Percentiles rank a stretch among this genome's conserved stretches.
Evolutionary conservation across 805 yeast species (phyloP).

Genomic region (Saturnispora galanensis): DNA sequence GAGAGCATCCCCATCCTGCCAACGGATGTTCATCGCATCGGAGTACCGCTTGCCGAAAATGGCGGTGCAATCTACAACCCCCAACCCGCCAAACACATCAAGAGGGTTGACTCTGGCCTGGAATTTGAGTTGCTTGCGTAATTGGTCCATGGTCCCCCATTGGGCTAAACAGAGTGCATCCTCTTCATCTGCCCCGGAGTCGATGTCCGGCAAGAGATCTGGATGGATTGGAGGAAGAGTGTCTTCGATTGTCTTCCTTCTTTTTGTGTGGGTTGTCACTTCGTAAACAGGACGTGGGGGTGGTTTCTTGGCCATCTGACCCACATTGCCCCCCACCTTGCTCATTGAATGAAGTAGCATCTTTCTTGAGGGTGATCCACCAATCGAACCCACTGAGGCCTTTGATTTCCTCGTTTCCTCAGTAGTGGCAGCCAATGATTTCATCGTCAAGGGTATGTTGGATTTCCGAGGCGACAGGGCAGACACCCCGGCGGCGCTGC

Average conservation of each 20-base stretch:
- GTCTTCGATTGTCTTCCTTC: no score
- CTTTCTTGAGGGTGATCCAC: slow-evolving; percentile 1
- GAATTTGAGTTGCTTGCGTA: slow-evolving; percentile 14
- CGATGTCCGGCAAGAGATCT: slow-evolving; percentile 19
- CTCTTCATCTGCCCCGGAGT: slow-evolving; percentile 8
- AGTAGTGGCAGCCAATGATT: slow-evolving; percentile 15
- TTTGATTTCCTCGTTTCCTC: slow-evolving; percentile 4
- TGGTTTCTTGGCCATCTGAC: neutral
- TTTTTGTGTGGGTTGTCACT: neutral
- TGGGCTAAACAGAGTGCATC: slow-evolving; percentile 16
- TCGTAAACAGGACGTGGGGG: neutral
- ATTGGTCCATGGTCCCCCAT: slow-evolving; percentile 17
- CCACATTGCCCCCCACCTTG: slow-evolving; percentile 1
- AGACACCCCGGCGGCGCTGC: neutral
- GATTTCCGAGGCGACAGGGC: neutral
- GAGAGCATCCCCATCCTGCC: slow-evolving; percentile 19
- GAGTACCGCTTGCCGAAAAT: slow-evolving; percentile 19
- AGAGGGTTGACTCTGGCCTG: slow-evolving; percentile 20
- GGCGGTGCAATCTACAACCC: slow-evolving; percentile 16
- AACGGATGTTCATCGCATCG: slow-evolving; percentile 19
- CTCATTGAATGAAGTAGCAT: slow-evolving; percentile 2
- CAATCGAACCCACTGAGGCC: neutral
- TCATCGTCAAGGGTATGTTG: slow-evolving; percentile 21
- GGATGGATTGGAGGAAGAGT: slow-evolving; percentile 6
- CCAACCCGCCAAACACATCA: slow-evolving; percentile 20